These are phyloP conservation scores for Retiboletus fuscus DNA, from an alignment of 1,284 basidiomycete genomes.

Conservation along the genomic window DNA sequence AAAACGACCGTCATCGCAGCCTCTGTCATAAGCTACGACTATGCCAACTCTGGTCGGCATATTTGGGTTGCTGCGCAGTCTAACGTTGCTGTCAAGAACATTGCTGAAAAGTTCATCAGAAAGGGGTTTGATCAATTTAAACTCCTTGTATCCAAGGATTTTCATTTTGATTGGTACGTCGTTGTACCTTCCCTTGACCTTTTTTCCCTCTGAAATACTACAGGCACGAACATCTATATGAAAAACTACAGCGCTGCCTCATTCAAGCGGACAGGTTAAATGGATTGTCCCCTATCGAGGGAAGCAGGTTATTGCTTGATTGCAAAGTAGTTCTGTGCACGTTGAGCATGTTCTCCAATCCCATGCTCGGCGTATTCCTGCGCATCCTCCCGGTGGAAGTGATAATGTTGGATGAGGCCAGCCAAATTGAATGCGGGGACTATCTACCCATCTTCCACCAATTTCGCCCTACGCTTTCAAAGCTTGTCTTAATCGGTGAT, in stretches of 20 bases:
- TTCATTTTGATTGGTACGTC: slow-evolving; percentile 68
- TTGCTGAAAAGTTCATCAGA: slow-evolving; percentile 59
- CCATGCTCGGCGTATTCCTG: slow-evolving; percentile 48
- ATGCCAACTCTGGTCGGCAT: slow-evolving; percentile 32
- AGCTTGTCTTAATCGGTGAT: slow-evolving; percentile 38
- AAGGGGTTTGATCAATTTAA: slow-evolving; percentile 53
- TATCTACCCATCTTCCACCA: slow-evolving; percentile 67
- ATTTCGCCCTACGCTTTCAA: slow-evolving; percentile 61
- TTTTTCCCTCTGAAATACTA: slow-evolving; percentile 21
- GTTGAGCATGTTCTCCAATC: slow-evolving; percentile 57
- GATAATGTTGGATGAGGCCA: slow-evolving; percentile 73
- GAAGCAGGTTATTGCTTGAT: slow-evolving; percentile 49
- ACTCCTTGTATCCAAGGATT: slow-evolving; percentile 59
- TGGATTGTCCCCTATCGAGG: slow-evolving; percentile 26
- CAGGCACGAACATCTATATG: slow-evolving; percentile 82
- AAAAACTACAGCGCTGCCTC: slow-evolving; percentile 54
- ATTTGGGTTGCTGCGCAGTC: slow-evolving; percentile 46
- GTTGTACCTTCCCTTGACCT: slow-evolving; percentile 11
- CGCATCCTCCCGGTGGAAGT: slow-evolving; percentile 58
- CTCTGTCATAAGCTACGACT: slow-evolving; percentile 57
- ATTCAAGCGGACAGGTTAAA: slow-evolving; percentile 64
- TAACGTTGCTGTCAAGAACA: slow-evolving; percentile 68
- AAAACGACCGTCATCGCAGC: slow-evolving; percentile 49
- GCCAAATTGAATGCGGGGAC: slow-evolving; percentile 71
- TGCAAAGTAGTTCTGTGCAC: slow-evolving; percentile 70